These are phyloP conservation scores for Colletotrichum spaethianum DNA, from an alignment of 2,329 filamentous ascomycete genomes.

Conservation along the genomic window DNA sequence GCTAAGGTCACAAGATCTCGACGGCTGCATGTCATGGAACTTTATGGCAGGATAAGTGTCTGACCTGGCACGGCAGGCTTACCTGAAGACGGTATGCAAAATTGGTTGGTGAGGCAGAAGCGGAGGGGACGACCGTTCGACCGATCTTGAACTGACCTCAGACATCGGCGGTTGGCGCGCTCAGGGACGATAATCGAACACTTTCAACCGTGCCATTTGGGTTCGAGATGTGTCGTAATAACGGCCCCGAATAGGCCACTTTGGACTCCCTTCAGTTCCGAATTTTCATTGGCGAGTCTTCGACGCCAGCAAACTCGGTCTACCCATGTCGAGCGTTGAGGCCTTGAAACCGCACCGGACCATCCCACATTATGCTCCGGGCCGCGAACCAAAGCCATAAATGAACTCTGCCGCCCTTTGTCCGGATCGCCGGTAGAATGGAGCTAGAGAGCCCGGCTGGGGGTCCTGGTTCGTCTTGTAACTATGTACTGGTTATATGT, in stretches of 20 bases:
- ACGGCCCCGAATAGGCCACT: background rate
- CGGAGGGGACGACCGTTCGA: background rate
- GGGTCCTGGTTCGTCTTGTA: slow-evolving; percentile 27
- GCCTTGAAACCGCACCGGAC: slow-evolving; percentile 36
- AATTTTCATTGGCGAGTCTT: background rate
- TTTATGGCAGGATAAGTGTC: background rate
- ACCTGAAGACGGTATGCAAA: background rate
- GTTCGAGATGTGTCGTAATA: background rate
- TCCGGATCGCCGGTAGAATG: slow-evolving; percentile 23
- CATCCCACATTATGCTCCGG: slow-evolving; percentile 31
- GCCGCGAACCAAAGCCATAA: slow-evolving; percentile 24
- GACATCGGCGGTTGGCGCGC: background rate
- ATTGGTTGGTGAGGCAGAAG: background rate
- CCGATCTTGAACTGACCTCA: background rate
- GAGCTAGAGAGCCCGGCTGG: slow-evolving; percentile 15
- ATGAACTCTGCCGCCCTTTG: slow-evolving; percentile 19
- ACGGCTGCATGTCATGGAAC: slow-evolving; percentile 24
- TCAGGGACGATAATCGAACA: background rate
- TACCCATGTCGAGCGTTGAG: slow-evolving; percentile 20
- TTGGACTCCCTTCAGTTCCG: background rate
- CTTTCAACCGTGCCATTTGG: background rate
- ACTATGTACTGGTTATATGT: background rate
- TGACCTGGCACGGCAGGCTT: slow-evolving; percentile 13
- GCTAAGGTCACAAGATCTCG: slow-evolving; percentile 36
- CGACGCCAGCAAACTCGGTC: background rate